These are phyloP conservation scores for Rhodotorula paludigena DNA, from an alignment of 768 basidiomycete genomes.

Conservation along the genomic window DNA sequence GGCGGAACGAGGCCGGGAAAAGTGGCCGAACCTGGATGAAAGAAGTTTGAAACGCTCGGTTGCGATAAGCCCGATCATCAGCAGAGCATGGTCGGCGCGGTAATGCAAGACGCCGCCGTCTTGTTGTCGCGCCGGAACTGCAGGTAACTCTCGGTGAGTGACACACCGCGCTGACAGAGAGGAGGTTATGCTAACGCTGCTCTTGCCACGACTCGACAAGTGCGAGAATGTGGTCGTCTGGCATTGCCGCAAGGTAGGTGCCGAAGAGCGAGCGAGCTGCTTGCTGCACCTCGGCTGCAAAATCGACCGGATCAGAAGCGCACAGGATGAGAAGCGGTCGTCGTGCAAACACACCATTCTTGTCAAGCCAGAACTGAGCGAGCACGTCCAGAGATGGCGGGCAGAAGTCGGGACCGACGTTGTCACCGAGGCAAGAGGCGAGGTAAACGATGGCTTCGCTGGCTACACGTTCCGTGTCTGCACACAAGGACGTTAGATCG, in stretches of 20 bases:
- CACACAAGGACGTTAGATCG: neutral
- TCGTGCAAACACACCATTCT: conserved; percentile 55
- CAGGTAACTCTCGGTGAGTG: neutral
- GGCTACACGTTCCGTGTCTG: conserved; percentile 65
- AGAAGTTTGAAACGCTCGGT: conserved; percentile 72
- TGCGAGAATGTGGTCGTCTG: conserved; percentile 61
- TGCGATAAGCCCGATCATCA: conserved; percentile 77
- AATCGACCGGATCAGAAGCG: neutral
- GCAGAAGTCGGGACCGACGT: conserved; percentile 60
- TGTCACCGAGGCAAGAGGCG: conserved; percentile 61
- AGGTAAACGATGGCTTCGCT: conserved; percentile 77
- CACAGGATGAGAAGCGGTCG: neutral
- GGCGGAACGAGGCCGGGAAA: neutral
- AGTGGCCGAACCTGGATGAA: conserved; percentile 59
- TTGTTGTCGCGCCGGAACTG: conserved; percentile 18
- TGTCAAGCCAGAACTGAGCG: conserved; percentile 69
- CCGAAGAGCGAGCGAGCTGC: conserved; percentile 75
- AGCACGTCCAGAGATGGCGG: conserved; percentile 68
- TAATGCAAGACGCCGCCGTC: neutral
- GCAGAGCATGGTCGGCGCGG: conserved; percentile 67
- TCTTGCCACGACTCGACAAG: conserved; percentile 23
- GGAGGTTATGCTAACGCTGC: neutral
- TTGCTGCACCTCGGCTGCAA: conserved; percentile 65
- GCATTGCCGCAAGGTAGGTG: conserved; percentile 61
- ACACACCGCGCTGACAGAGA: accelerated